phyloP scores from a whole-genome alignment of 768 basidiomycete genomes.

The Rhizopogon sp. region DNA sequence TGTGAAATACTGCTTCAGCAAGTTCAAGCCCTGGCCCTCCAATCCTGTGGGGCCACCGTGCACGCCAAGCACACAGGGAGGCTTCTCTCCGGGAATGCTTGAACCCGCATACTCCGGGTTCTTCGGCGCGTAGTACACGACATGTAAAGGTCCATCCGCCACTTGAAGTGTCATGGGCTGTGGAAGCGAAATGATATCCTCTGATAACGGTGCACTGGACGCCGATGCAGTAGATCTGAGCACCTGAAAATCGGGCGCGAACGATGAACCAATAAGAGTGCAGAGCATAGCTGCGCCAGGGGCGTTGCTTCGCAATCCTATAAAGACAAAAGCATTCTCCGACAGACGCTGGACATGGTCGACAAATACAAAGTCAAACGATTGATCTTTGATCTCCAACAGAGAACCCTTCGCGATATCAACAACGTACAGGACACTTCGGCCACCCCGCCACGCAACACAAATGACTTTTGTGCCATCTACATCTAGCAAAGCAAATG shows the following conservation, averaged over 20 bases:
- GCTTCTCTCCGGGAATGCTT: slow-evolving; percentile 43
- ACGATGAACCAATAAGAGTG: slow-evolving; percentile 19
- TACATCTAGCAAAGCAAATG: slow-evolving; percentile 41
- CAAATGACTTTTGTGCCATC: slow-evolving; percentile 22
- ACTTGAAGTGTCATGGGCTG: slow-evolving; percentile 37
- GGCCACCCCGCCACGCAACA: slow-evolving; percentile 28
- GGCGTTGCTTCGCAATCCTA: slow-evolving; percentile 27
- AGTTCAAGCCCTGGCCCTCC: slow-evolving; percentile 41
- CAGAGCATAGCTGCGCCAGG: slow-evolving; percentile 26
- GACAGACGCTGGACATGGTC: slow-evolving; percentile 19
- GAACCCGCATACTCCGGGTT: slow-evolving; percentile 56
- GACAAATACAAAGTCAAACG: slow-evolving; percentile 29
- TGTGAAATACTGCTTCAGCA: slow-evolving; percentile 62
- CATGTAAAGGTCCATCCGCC: slow-evolving; percentile 43
- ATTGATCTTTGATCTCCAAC: slow-evolving; percentile 16
- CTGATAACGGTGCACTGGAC: not conserved
- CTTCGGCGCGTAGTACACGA: slow-evolving; percentile 61
- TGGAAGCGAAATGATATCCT: slow-evolving; percentile 39
- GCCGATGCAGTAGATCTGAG: slow-evolving; percentile 21
- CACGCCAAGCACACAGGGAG: slow-evolving; percentile 59
- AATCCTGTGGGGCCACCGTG: slow-evolving; percentile 72
- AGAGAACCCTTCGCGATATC: slow-evolving; percentile 19
- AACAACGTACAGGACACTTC: slow-evolving; percentile 30
- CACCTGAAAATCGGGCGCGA: slow-evolving; percentile 14
- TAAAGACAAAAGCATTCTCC: slow-evolving; percentile 25